Evolutionary conservation across 139 green algal genomes (phyloP), one percentile per base, ranked within the genome.

Genomic region (Desmodesmus armatus): DNA sequence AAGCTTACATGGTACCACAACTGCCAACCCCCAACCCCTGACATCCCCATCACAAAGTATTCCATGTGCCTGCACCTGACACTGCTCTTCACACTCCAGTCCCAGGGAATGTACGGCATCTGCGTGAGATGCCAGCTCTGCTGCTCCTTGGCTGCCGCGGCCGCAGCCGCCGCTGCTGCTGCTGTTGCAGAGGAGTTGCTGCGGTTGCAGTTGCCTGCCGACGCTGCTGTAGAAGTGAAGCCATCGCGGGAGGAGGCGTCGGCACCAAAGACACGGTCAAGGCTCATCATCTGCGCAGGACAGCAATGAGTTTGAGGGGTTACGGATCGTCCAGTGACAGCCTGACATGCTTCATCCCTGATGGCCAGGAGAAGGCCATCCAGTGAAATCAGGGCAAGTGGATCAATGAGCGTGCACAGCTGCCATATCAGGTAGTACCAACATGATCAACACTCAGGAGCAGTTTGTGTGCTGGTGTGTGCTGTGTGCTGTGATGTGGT

Each of bases 31-130:
- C n/a, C n/a, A n/a, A n/a, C n/a, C n/a, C n/a, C n/a, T n/a, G n/a
- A n/a, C n/a, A n/a, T n/a, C n/a, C n/a, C n/a, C n/a, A n/a, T n/a
- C n/a, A n/a, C n/a, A n/a, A n/a, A n/a, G n/a, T n/a, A n/a, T n/a
- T n/a, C n/a, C n/a, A n/a, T n/a, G n/a, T n/a, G n/a, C n/a, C n/a
- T n/a, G n/a, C n/a, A n/a, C n/a, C n/a, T n/a, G 33, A 74, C 66
- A 21, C 66, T 33, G 21, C n/a, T 43, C 47, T 82, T 82, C 17
- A 71, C 53, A n/a, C 76, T 72, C 76, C 76, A 82, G 55, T 82
- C 76, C 76, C 76, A 82, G 17, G 76, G 76, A 5, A 82, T 39
- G 25, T 40, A 37, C 55, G 71, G 17, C 37, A 82, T 40, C n/a
- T 43, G 27, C 53, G 15, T 35, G 37, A 82, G 37, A 55, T 82